Evolutionary conservation across 176 grass and related monocot genomes (phyloP).

Genomic region (Aegilops umbellulata): DNA sequence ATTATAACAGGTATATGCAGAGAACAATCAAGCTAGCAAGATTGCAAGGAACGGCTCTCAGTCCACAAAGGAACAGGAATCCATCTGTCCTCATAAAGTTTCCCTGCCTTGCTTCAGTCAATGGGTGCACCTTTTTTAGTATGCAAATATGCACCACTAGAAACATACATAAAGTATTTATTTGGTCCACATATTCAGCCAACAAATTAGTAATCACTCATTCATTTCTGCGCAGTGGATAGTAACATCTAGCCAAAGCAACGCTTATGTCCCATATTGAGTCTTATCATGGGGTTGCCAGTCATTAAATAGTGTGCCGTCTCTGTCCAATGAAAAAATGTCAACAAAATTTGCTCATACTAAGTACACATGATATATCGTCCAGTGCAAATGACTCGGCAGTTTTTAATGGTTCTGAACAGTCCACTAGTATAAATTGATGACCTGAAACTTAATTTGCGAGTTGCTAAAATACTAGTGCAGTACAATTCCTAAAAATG

Average conservation of each 20-base stretch:
- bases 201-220: constrained; percentile 5
- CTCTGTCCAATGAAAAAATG: not conserved
- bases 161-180: not conserved
- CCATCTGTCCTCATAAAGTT: constrained; percentile 7
- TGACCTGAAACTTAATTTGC: constrained; percentile 2
- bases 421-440: constrained; percentile 10
- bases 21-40: not conserved
- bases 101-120: not conserved
- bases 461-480: not conserved
- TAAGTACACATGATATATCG: not conserved
- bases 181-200: not conserved
- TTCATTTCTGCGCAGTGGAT: not conserved
- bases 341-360: not conserved
- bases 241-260: not conserved
- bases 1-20: constrained; percentile 1
- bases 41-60: not conserved
- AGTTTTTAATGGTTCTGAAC: not conserved
- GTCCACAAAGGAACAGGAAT: not conserved
- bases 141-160: not conserved
- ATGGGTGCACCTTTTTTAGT: not conserved
- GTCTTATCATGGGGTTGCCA: not conserved
- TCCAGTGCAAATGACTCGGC: not conserved
- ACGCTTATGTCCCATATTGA: not conserved
- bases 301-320: not conserved
- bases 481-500: not conserved